Evolutionary conservation across 192 early-diverging fungal genomes (phyloP).

Genomic region (Coemansia sp.): DNA sequence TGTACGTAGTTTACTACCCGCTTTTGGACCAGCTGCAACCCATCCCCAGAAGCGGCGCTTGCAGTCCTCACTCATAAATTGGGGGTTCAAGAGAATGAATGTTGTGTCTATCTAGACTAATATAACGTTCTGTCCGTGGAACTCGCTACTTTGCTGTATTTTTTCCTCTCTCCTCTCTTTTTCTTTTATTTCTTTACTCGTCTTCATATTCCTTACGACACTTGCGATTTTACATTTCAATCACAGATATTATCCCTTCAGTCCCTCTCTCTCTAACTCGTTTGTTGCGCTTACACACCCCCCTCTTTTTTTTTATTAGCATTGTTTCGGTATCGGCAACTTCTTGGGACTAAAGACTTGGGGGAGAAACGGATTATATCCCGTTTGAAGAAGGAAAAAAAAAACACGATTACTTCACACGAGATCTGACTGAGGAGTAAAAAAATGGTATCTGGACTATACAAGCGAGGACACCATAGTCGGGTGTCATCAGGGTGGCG

Average conservation of each 20-base stretch:
- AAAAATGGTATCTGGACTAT: slow-evolving; percentile 34
- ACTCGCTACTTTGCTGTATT: not conserved
- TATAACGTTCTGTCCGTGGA: not conserved
- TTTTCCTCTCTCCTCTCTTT: not conserved
- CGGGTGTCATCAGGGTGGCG: slow-evolving; percentile 29
- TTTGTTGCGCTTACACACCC: not conserved
- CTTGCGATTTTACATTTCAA: not conserved
- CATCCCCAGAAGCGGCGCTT: not conserved
- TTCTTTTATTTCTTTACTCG: not conserved
- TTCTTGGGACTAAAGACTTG: slow-evolving; percentile 5
- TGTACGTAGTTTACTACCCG: not conserved
- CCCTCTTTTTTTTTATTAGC: not conserved
- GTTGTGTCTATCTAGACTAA: not conserved
- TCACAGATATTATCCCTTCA: not conserved
- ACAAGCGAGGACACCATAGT: slow-evolving; percentile 18
- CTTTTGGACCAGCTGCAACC: not conserved
- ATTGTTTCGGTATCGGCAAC: not conserved
- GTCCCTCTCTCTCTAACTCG: not conserved
- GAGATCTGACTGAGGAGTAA: not conserved
- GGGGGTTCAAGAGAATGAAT: not conserved
- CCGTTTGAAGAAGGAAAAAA: not conserved
- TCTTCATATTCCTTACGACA: not conserved
- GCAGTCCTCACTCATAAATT: not conserved
- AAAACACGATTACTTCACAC: not conserved
- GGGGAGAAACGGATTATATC: not conserved